Evolutionary conservation across 2,329 filamentous ascomycete species (phyloP).

Genomic region (Ascochyta pisi): DNA sequence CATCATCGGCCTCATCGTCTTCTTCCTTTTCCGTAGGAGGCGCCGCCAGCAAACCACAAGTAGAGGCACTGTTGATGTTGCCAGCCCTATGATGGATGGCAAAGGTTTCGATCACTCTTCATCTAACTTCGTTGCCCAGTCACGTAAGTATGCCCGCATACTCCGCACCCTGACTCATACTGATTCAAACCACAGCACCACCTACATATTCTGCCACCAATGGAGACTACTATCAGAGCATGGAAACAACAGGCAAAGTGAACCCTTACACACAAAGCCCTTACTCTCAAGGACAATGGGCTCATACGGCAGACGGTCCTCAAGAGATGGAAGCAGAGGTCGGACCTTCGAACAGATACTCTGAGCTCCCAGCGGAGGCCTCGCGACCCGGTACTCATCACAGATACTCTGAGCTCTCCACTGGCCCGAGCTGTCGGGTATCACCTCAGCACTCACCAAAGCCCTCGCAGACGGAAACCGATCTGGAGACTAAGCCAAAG

Average conservation of each 20-base stretch:
- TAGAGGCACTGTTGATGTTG: slow-evolving; percentile 1
- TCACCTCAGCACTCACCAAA: slow-evolving; percentile 29
- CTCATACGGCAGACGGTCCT: slow-evolving; percentile 20
- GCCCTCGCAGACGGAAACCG: slow-evolving; percentile 22
- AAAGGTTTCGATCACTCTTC: slow-evolving; percentile 17
- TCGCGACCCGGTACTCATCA: slow-evolving; percentile 15
- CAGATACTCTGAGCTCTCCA: slow-evolving; percentile 32
- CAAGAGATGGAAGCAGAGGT: slow-evolving; percentile 29
- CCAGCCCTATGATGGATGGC: slow-evolving; percentile 25
- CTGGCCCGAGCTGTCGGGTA: slow-evolving; percentile 26
- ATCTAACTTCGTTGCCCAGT: slow-evolving; percentile 25
- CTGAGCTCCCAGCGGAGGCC: slow-evolving; percentile 32
- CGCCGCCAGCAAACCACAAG: slow-evolving; percentile 4
- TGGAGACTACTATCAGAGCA: slow-evolving; percentile 24
- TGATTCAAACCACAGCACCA: slow-evolving; percentile 26
- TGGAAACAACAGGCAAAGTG: slow-evolving; percentile 17
- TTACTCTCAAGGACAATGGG: slow-evolving; percentile 25
- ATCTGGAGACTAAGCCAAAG: slow-evolving; percentile 19
- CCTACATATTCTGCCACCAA: slow-evolving; percentile 34
- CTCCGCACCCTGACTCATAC: background rate
- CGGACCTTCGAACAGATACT: slow-evolving; percentile 22
- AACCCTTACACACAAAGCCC: slow-evolving; percentile 15
- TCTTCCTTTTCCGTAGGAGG: slow-evolving; percentile 31
- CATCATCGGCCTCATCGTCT: slow-evolving; percentile 34
- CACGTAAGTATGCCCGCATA: slow-evolving; percentile 23